Conservation (phyloP, 2,329 filamentous ascomycete genomes). For the Talaromyces sp. region DNA sequence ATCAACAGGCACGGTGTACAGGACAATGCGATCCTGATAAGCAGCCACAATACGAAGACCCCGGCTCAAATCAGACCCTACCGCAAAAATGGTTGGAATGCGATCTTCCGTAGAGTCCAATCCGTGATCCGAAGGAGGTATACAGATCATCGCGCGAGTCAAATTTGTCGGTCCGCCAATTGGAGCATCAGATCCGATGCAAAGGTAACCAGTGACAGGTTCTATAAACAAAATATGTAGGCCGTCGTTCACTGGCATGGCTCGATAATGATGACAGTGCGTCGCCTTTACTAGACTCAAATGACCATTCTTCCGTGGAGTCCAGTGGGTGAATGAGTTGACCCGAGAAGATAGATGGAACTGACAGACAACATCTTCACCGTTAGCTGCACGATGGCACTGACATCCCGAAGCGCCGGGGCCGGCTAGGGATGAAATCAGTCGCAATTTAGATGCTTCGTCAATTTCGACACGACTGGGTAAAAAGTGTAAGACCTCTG, state of each 20-base stretch:
- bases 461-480: slow-evolving; percentile 53
- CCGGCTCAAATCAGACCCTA: slow-evolving; percentile 55
- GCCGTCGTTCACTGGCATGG: slow-evolving; percentile 63
- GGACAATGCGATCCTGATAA: slow-evolving; percentile 52
- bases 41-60: slow-evolving; percentile 59
- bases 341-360: slow-evolving; percentile 30
- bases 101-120: slow-evolving; percentile 23
- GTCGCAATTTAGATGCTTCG: slow-evolving; percentile 55
- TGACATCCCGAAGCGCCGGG: slow-evolving; percentile 30
- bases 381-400: slow-evolving; percentile 25
- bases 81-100: slow-evolving; percentile 54
- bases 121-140: slow-evolving; percentile 35
- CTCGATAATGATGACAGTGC: slow-evolving; percentile 59
- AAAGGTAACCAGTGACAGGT: slow-evolving; percentile 54
- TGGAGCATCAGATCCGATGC: slow-evolving; percentile 60
- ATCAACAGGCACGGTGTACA: slow-evolving; percentile 62
- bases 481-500: slow-evolving; percentile 55
- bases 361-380: slow-evolving; percentile 26
- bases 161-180: slow-evolving; percentile 57
- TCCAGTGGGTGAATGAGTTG: slow-evolving; percentile 28
- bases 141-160: slow-evolving; percentile 57
- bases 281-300: slow-evolving; percentile 41
- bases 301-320: slow-evolving; percentile 22
- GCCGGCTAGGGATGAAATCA: slow-evolving; percentile 60
- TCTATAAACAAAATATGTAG: slow-evolving; percentile 64